phyloP scores from a whole-genome alignment of 2,329 filamentous ascomycete genomes.

The Aspergillus sergii region DNA sequence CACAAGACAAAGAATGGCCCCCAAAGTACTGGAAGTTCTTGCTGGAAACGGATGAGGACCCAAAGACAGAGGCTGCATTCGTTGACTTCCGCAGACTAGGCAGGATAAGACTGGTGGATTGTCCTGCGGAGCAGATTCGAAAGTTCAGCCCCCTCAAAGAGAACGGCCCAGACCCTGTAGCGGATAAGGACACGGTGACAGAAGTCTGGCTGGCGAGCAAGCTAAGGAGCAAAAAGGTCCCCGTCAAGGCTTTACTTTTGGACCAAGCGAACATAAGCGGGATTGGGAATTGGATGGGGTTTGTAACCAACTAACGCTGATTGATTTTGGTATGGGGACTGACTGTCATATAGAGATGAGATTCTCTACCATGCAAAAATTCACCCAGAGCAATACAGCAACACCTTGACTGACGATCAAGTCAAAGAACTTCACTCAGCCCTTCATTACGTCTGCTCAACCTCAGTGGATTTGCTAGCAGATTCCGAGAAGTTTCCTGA shows the following conservation, averaged over 20 bases:
- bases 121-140: constrained; percentile 73
- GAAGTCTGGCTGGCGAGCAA: constrained; percentile 72
- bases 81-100: constrained; percentile 79
- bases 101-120: constrained; percentile 80
- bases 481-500: constrained; percentile 84
- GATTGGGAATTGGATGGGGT: constrained; percentile 94
- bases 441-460: constrained; percentile 77
- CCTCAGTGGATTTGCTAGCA: constrained; percentile 74
- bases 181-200: constrained; percentile 77
- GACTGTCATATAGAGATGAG: constrained; percentile 64
- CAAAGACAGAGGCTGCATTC: constrained; percentile 72
- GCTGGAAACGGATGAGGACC: constrained; percentile 65
- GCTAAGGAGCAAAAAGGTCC: constrained; percentile 75
- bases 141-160: constrained; percentile 78
- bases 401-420: constrained; percentile 74
- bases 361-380: constrained; percentile 85
- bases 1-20: constrained; percentile 72
- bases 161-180: constrained; percentile 90
- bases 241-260: constrained; percentile 84
- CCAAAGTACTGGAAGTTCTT: constrained; percentile 89
- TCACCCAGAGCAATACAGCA: constrained; percentile 90
- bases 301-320: constrained; percentile 28
- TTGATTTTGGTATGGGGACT: background rate
- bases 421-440: constrained; percentile 71
- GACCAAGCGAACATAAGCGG: constrained; percentile 89